A percentile compares a stretch with the other conserved stretches of the same genome.
These are phyloP conservation scores for Zostera marina DNA, from an alignment of 116 monocot genomes.

Conservation along the genomic window DNA sequence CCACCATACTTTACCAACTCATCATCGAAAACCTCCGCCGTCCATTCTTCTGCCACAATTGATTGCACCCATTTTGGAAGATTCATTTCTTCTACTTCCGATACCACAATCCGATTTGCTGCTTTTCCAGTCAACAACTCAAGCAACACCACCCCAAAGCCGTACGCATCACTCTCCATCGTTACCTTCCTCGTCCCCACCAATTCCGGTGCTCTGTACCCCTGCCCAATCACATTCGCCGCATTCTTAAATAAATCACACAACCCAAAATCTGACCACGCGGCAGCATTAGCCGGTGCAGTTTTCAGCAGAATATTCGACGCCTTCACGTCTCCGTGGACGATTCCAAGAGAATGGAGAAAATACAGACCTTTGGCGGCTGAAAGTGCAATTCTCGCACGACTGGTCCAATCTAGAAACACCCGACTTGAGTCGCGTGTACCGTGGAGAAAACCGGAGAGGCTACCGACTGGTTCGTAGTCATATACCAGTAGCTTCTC, in stretches of 20 bases:
- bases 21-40: background rate
- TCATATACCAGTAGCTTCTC: slow-evolving; percentile 79
- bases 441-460: slow-evolving; percentile 12
- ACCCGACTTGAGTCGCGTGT: background rate
- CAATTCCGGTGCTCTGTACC: slow-evolving; percentile 17
- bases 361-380: slow-evolving; percentile 12
- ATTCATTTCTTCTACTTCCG: slow-evolving; percentile 5
- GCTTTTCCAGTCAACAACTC: slow-evolving; percentile 23
- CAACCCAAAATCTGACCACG: slow-evolving; percentile 8
- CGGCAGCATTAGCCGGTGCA: slow-evolving; percentile 6
- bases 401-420: slow-evolving; percentile 6
- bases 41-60: slow-evolving; percentile 8
- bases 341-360: slow-evolving; percentile 10
- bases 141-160: slow-evolving; percentile 40
- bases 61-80: slow-evolving; percentile 16
- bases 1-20: background rate
- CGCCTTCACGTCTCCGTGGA: slow-evolving; percentile 20
- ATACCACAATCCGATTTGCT: background rate
- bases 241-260: background rate
- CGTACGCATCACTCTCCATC: slow-evolving; percentile 37
- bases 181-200: slow-evolving; percentile 4
- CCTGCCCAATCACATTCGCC: background rate
- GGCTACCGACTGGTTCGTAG: slow-evolving; percentile 25
- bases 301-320: slow-evolving; percentile 18
- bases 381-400: slow-evolving; percentile 8